Conservation (phyloP, 2,329 filamentous ascomycete species). For the Hymenoscyphus repandus region DNA sequence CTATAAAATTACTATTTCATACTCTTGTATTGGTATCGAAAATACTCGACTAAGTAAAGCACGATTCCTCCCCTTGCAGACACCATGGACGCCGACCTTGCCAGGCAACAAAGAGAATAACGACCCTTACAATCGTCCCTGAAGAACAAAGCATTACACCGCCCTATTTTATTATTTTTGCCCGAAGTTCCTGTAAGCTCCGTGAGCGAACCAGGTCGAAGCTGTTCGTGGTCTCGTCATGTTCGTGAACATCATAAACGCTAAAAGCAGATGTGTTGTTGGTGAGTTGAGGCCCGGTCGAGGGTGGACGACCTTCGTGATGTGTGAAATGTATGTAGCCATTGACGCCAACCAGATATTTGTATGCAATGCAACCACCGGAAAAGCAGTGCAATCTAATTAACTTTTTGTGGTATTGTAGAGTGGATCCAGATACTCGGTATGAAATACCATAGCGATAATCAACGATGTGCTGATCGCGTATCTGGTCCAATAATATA, state of each 20-base stretch:
- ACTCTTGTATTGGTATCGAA: not conserved
- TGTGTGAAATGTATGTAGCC: slow-evolving; percentile 11
- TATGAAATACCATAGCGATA: slow-evolving; percentile 23
- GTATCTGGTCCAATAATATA: slow-evolving; percentile 31
- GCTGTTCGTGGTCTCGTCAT: slow-evolving; percentile 27
- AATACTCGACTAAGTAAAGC: not conserved
- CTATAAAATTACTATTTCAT: not conserved
- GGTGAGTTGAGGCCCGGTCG: slow-evolving; percentile 6
- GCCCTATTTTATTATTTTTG: slow-evolving; percentile 12
- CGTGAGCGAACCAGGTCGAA: slow-evolving; percentile 15
- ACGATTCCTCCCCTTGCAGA: slow-evolving; percentile 5
- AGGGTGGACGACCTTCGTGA: slow-evolving; percentile 11
- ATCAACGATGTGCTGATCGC: slow-evolving; percentile 11
- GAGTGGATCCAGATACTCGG: slow-evolving; percentile 21
- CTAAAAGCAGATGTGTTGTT: slow-evolving; percentile 19
- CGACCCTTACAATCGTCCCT: slow-evolving; percentile 9
- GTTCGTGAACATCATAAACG: slow-evolving; percentile 28
- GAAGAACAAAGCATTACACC: slow-evolving; percentile 14
- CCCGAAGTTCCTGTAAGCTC: slow-evolving; percentile 1
- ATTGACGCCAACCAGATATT: slow-evolving; percentile 11
- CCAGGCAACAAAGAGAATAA: slow-evolving; percentile 6
- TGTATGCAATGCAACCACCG: slow-evolving; percentile 17
- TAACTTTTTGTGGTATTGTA: slow-evolving; percentile 15
- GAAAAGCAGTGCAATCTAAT: slow-evolving; percentile 19
- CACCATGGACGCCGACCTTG: slow-evolving; percentile 3